Percentiles rank a stretch among this genome's conserved stretches.
Conservation (phyloP, 306 rosid species). For the Medicago lupulina region DNA sequence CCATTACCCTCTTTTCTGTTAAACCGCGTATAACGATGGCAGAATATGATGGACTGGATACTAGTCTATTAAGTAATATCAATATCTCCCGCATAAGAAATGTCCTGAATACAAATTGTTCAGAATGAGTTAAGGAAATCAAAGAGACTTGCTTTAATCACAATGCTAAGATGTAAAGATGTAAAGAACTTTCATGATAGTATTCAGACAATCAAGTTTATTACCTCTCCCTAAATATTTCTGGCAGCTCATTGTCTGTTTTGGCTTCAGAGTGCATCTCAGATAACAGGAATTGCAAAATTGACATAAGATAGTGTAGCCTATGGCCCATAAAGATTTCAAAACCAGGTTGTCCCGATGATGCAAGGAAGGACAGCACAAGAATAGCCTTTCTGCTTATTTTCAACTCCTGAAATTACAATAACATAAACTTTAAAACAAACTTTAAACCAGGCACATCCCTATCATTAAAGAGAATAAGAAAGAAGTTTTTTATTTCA, state of each 20-base stretch:
- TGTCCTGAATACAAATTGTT: constrained; percentile 60
- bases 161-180: constrained; percentile 8
- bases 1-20: constrained; percentile 72
- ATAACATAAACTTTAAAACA: constrained; percentile 25
- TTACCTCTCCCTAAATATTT: constrained; percentile 80
- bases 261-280: constrained; percentile 61
- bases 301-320: constrained; percentile 73
- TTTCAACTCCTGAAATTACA: constrained; percentile 72
- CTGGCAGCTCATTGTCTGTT: constrained; percentile 47
- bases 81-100: constrained; percentile 84
- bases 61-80: constrained; percentile 84
- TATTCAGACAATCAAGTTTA: constrained; percentile 5
- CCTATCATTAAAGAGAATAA: constrained; percentile 12
- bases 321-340: constrained; percentile 65
- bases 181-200: constrained; percentile 2
- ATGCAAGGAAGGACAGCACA: constrained; percentile 85
- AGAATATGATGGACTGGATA: constrained; percentile 70
- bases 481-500: constrained; percentile 25
- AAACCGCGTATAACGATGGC: constrained; percentile 57
- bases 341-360: constrained; percentile 83
- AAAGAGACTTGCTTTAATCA: neutral
- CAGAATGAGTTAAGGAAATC: constrained; percentile 27
- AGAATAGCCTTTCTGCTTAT: constrained; percentile 66
- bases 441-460: constrained; percentile 22
- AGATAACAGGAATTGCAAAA: constrained; percentile 69